Conservation (phyloP, 2,329 filamentous ascomycete genomes). For the Talaromyces pinophilus region DNA sequence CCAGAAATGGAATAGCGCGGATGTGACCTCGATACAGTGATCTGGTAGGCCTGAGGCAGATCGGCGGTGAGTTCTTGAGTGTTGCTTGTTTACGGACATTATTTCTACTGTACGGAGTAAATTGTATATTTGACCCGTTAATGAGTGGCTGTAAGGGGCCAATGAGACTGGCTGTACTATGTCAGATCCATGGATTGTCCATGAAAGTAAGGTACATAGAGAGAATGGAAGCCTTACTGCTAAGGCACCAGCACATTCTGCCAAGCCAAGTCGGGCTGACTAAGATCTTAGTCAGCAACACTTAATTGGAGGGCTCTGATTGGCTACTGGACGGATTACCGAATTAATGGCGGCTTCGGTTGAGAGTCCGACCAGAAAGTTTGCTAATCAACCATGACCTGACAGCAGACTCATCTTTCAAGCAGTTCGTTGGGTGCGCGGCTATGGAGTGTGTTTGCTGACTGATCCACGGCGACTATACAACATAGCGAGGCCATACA, state of each 20-base stretch:
- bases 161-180: background rate
- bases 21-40: background rate
- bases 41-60: background rate
- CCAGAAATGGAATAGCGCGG: conserved; percentile 2
- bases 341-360: conserved; percentile 5
- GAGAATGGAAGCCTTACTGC: background rate
- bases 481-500: background rate
- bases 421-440: background rate
- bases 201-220: background rate
- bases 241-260: background rate
- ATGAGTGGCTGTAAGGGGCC: background rate
- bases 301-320: background rate
- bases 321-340: background rate
- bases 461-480: background rate
- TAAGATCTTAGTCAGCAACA: conserved; percentile 14
- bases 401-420: background rate
- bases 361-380: conserved; percentile 3
- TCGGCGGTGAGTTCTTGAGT: background rate
- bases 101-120: background rate
- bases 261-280: background rate
- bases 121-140: no score
- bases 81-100: background rate
- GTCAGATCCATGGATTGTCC: background rate
- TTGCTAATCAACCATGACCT: conserved; percentile 4
- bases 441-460: background rate